Base-by-base conservation (phyloP, 1,139 yeast genomes). In the Pneumocystis murina region DNA sequence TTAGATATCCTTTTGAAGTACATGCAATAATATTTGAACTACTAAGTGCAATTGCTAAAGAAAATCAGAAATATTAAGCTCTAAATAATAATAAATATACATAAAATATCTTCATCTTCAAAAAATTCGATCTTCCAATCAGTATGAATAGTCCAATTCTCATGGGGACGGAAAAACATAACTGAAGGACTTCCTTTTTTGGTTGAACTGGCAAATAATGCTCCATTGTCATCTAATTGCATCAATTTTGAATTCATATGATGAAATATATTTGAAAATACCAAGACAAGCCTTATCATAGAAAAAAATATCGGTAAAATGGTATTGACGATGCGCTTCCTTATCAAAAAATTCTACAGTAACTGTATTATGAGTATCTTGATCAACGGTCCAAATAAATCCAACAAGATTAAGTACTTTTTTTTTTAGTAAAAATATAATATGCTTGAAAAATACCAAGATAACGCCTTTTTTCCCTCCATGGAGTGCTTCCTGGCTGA, bases 341-440 rank as follows among this genome's bases (percentile, higher is more conserved):
- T 87, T 78, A 72, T 92, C 97, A 71, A 89, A 90, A 71, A 92
- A 92, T 16, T 91, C 83, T 1, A 91, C 90, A 0, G 96, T 89
- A 20, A 91, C 79, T 61, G 91, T 84, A 68, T 84, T 82, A 68
- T 85, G 81, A 16, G 73, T 76, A 3, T 62, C 64, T 67, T 82
- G 87, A 67, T 80, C 80, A 24, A 88, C 95, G 0, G 87, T 79
- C 85, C 96, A 87, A 0, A 85, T 85, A 71, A 87, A 87, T 0
- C 97, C 97, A 55, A 84, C 76, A 7, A 86, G 78, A 70, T 88
- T 89, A 81, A 92, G 87, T 30, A 69, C 63, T 48, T 64, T 59
- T 20, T 41, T 35, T 36, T 48, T 41, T 20, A 39, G 55, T 17
- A 60, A 40, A 20, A 36, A 60, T 10, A 20, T 12, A 10, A 12